These are phyloP conservation scores for Linum tenue DNA, from an alignment of 345 rosid species.

Conservation along the genomic window DNA sequence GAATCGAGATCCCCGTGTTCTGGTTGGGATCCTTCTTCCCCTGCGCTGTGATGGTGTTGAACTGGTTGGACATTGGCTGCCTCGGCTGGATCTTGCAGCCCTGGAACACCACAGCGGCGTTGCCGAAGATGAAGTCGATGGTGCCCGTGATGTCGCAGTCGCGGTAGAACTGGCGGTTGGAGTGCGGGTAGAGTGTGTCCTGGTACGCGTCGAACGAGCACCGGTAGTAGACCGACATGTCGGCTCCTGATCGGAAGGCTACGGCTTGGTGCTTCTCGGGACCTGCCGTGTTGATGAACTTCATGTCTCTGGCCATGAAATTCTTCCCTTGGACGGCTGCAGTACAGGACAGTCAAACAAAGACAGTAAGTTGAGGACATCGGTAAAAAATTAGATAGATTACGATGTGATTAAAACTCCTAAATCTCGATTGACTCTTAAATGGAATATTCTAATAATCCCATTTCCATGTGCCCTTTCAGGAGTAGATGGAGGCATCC, in stretches of 20 bases:
- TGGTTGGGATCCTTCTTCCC: slow-evolving; percentile 64
- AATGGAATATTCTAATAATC: no score
- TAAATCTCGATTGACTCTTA: no score
- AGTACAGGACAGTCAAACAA: background rate
- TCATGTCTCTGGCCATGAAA: slow-evolving; percentile 51
- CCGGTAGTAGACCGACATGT: slow-evolving; percentile 43
- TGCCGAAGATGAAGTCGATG: slow-evolving; percentile 80
- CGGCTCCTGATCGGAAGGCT: slow-evolving; percentile 69
- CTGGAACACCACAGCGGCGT: slow-evolving; percentile 61
- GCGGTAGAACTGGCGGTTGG: slow-evolving; percentile 74
- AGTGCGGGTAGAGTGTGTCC: slow-evolving; percentile 79
- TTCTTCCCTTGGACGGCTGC: slow-evolving; percentile 58
- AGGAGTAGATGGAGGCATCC: background rate
- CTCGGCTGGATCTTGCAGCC: slow-evolving; percentile 59
- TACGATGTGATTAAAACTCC: no score
- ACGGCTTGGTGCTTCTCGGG: slow-evolving; percentile 71
- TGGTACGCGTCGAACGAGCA: slow-evolving; percentile 60
- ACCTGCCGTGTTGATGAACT: slow-evolving; percentile 69
- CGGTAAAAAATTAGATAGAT: no score
- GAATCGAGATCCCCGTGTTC: slow-evolving; percentile 63
- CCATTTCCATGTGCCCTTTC: slow-evolving; percentile 2
- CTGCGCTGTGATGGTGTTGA: slow-evolving; percentile 81
- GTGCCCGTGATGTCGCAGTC: slow-evolving; percentile 73
- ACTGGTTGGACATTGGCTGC: slow-evolving; percentile 53
- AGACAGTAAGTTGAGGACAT: no score